These are phyloP conservation scores for Agrocybe pediades DNA, from an alignment of 768 basidiomycete species.

Conservation along the genomic window DNA sequence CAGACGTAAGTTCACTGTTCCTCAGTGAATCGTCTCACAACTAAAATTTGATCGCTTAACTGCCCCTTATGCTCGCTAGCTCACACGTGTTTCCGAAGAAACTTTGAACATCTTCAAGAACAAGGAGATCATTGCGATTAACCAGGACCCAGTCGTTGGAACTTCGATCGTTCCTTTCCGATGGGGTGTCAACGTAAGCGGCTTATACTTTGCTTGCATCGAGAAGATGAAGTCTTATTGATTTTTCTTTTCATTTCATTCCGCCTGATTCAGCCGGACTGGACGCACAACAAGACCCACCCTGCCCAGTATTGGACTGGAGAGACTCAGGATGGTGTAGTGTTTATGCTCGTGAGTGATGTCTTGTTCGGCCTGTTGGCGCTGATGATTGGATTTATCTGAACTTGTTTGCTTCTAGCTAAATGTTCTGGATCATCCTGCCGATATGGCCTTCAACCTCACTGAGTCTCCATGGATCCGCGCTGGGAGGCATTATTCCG, in stretches of 20 bases:
- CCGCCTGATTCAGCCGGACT: slow-evolving; percentile 41
- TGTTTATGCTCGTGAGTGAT: slow-evolving; percentile 62
- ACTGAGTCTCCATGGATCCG: slow-evolving; percentile 74
- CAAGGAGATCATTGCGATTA: slow-evolving; percentile 66
- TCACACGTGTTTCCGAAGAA: slow-evolving; percentile 48
- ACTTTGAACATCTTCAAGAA: slow-evolving; percentile 61
- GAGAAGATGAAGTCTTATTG: slow-evolving; percentile 2
- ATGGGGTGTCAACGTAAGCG: slow-evolving; percentile 67
- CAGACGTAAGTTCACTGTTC: slow-evolving; percentile 27
- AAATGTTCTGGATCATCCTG: slow-evolving; percentile 57
- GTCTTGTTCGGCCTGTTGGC: background rate
- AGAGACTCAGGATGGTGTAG: slow-evolving; percentile 60
- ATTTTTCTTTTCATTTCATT: slow-evolving; percentile 2
- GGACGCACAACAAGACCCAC: slow-evolving; percentile 43
- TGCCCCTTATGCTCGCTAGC: slow-evolving; percentile 28
- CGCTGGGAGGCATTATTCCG: slow-evolving; percentile 64
- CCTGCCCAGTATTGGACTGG: slow-evolving; percentile 79
- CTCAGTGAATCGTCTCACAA: background rate
- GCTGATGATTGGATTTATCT: background rate
- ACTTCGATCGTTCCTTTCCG: slow-evolving; percentile 65
- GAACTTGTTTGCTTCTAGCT: slow-evolving; percentile 39
- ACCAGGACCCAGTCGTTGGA: slow-evolving; percentile 66
- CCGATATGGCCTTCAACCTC: slow-evolving; percentile 61
- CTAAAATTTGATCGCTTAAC: background rate
- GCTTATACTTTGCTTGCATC: background rate